These are phyloP conservation scores for Stachybotrys echinatus DNA, from an alignment of 2,329 filamentous ascomycete species.

Conservation along the genomic window DNA sequence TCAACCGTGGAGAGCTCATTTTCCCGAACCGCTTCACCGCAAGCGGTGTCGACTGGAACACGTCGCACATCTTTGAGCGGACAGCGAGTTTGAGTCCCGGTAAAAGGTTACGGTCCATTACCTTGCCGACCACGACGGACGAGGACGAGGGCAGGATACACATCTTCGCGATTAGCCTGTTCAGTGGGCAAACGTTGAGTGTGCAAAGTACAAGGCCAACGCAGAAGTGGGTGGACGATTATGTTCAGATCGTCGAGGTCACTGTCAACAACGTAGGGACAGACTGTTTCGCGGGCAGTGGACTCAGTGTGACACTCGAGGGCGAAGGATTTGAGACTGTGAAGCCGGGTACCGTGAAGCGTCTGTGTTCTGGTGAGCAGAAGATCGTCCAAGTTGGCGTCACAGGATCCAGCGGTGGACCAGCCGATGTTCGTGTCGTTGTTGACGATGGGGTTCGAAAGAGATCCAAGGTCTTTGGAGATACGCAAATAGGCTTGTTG, in stretches of 20 bases:
- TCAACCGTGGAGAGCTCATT: conserved; percentile 39
- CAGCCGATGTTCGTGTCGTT: conserved; percentile 10
- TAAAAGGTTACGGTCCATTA: conserved; percentile 31
- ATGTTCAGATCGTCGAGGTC: conserved; percentile 34
- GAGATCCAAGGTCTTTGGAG: conserved; percentile 7
- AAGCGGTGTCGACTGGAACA: conserved; percentile 34
- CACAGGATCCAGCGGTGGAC: conserved; percentile 16
- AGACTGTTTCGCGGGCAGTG: conserved; percentile 23
- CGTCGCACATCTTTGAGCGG: conserved; percentile 38
- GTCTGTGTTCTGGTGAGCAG: conserved; percentile 37
- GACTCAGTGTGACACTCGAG: conserved; percentile 21
- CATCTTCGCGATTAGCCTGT: conserved; percentile 34
- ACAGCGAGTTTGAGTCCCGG: conserved; percentile 28
- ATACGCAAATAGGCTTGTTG: conserved; percentile 24
- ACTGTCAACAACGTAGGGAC: conserved; percentile 29
- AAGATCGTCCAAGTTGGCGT: conserved; percentile 30
- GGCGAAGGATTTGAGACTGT: conserved; percentile 36
- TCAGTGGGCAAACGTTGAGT: conserved; percentile 8
- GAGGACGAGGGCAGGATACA: conserved; percentile 30
- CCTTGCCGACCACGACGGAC: conserved; percentile 30
- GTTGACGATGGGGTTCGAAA: background rate
- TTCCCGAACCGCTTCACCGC: conserved; percentile 33
- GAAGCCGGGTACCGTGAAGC: conserved; percentile 27
- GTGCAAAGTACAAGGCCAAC: conserved; percentile 36
- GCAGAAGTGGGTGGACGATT: conserved; percentile 31